A percentile compares a stretch with the other conserved stretches of the same genome.
Evolutionary conservation across 192 early-diverging fungal species (phyloP).

Genomic region (Geranomyces variabilis): DNA sequence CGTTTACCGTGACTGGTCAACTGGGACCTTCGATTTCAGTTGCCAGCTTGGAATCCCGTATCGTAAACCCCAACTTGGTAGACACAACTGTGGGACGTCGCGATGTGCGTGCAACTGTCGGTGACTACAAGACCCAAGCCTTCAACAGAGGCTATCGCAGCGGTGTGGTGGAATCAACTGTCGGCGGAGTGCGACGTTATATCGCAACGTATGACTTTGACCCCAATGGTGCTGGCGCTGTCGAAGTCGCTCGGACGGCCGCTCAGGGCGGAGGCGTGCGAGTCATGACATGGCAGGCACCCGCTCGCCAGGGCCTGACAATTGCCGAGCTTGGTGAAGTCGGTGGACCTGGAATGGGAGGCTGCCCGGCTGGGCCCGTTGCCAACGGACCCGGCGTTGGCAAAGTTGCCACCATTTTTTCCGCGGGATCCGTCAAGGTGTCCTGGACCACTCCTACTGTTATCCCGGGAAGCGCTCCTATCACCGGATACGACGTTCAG

Average conservation of each 20-base stretch:
- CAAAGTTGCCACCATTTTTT: neutral
- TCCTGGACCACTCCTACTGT: conserved; percentile 5
- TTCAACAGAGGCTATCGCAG: neutral
- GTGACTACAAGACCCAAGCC: conserved; percentile 1
- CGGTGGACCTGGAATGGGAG: conserved; percentile 15
- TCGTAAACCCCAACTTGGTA: conserved; percentile 3
- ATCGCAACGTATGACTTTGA: conserved; percentile 10
- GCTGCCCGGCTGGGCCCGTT: conserved; percentile 14
- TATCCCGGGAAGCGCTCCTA: neutral
- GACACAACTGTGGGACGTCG: neutral
- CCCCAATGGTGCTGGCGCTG: conserved; percentile 4
- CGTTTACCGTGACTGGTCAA: conserved; percentile 7
- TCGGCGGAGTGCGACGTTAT: neutral
- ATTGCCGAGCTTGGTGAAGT: conserved; percentile 15
- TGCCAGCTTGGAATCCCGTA: conserved; percentile 6
- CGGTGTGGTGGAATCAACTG: conserved; percentile 1
- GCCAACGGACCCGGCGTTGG: neutral
- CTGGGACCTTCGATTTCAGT: neutral
- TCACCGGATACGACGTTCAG: conserved; percentile 2
- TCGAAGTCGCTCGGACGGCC: conserved; percentile 2
- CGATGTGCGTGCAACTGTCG: conserved; percentile 10
- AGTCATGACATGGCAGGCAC: conserved; percentile 6
- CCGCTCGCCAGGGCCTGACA: conserved; percentile 6
- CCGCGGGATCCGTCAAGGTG: neutral
- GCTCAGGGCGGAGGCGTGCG: conserved; percentile 15